Base-by-base conservation (phyloP, 768 basidiomycete species). In the Gelatoporia subvermispora region DNA sequence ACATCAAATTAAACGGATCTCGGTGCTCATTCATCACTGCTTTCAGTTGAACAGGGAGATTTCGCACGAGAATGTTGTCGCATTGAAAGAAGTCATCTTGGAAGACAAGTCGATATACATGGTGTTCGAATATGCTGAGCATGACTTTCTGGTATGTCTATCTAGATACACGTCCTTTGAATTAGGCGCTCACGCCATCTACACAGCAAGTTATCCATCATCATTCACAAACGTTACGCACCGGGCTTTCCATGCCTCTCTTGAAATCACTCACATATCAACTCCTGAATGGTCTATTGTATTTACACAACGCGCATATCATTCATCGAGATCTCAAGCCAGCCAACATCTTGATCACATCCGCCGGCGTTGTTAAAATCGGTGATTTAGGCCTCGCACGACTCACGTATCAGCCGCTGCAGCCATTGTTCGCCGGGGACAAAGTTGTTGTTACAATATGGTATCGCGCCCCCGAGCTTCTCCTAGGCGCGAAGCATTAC, bases 381-480 rank as follows among this genome's bases (percentile, higher is more conserved):
- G 96, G 94, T n/a, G 96, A 99, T 64, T 74, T 98, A 1, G 96
- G 96, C 20, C 81, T 99, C 15, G 96, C 96, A 1, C 79, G 96
- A 25, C 76, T 98, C 24, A 85, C 89, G 49, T 86, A 93, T 60
- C 84, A 92, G 51, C 96, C 96, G 5, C 75, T 99, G 2, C 93
- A 96, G 55, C 85, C 88, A 1, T 73, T 99, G 2, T 93, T 90
- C 63, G 83, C 84, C 0, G 94, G 94, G 15, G 96, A 99, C 69
- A 98, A 98, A 60, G 94, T 99, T 22, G 96, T 98, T 31, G 96
- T 99, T 11, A 99, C 96, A 0, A 98, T 99, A 61, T 98, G 96
- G 96, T 99, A 99, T 64, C 88, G 96, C 45, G 92, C 93, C 7
- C 96, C 96, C 0, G 96, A 99, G 63, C 80, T 99, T 2, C 77